Conservation (phyloP, 2,329 filamentous ascomycete species). For the Aspergillus japonicus region DNA sequence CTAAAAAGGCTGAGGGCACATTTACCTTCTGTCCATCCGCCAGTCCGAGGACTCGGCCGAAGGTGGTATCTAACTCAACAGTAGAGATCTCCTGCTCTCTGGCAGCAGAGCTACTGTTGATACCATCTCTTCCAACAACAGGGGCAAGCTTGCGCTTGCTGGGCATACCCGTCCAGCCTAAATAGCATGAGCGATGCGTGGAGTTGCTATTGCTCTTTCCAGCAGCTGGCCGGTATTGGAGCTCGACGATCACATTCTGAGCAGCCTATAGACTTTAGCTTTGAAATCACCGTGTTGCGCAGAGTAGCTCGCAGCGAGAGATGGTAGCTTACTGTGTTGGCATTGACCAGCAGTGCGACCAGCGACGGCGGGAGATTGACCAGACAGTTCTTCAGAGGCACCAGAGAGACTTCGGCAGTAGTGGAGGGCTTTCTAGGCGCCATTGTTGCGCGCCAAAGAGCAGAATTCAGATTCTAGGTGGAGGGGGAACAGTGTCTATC, state of each 20-base stretch:
- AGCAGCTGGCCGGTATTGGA: conserved; percentile 68
- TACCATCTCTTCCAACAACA: conserved; percentile 71
- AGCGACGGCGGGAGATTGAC: conserved; percentile 87
- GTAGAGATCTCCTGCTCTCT: conserved; percentile 74
- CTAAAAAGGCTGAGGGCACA: neutral
- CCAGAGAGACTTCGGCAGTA: conserved; percentile 78
- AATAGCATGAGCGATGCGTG: conserved; percentile 69
- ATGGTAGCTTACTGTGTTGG: conserved; percentile 71
- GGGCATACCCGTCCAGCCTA: conserved; percentile 97
- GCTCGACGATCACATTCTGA: conserved; percentile 94
- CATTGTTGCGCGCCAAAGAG: conserved; percentile 33
- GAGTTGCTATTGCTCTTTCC: conserved; percentile 52
- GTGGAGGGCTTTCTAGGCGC: conserved; percentile 56
- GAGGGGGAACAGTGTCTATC: conserved; percentile 13
- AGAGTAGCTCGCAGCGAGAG: conserved; percentile 3
- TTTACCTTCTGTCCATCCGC: conserved; percentile 77
- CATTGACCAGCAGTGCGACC: conserved; percentile 79
- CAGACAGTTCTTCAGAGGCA: conserved; percentile 89
- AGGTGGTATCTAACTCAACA: conserved; percentile 83
- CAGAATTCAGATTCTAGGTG: conserved; percentile 11
- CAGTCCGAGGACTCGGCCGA: conserved; percentile 74
- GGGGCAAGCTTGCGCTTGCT: conserved; percentile 79
- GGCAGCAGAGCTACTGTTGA: conserved; percentile 55
- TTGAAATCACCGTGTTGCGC: conserved; percentile 15
- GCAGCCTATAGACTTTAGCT: conserved; percentile 59